Evolutionary conservation across 2,329 filamentous ascomycete genomes (phyloP).

Genomic region (Corinectria fuckeliana): DNA sequence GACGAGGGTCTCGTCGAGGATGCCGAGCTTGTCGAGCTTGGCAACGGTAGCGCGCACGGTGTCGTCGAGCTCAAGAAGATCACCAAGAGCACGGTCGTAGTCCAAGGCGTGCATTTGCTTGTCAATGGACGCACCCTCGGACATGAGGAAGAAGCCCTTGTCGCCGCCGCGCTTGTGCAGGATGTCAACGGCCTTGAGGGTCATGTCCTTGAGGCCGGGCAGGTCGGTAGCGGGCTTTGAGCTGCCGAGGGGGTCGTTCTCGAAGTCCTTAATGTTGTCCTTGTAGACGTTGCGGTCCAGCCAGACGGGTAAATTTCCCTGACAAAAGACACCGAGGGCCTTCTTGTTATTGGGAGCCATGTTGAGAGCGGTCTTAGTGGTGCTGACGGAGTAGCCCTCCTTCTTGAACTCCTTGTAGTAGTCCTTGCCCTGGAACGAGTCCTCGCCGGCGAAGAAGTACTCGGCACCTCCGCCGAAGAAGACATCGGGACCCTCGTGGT

Average conservation of each 20-base stretch:
- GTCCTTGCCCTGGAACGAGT: conserved; percentile 72
- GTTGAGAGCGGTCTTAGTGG: conserved; percentile 76
- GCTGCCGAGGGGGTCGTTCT: conserved; percentile 73
- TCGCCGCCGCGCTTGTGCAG: conserved; percentile 70
- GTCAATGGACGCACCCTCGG: conserved; percentile 83
- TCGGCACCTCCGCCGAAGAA: conserved; percentile 85
- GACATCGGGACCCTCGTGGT: conserved; percentile 77
- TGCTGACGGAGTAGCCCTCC: conserved; percentile 72
- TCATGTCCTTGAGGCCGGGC: conserved; percentile 89
- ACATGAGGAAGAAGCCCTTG: conserved; percentile 87
- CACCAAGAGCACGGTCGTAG: conserved; percentile 84
- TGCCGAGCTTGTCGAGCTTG: conserved; percentile 69
- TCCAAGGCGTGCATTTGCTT: conserved; percentile 90
- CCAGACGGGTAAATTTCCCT: conserved; percentile 81
- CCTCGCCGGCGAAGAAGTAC: conserved; percentile 72
- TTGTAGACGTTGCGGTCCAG: conserved; percentile 84
- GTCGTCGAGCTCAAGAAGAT: conserved; percentile 86
- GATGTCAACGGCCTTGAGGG: conserved; percentile 82
- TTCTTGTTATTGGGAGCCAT: conserved; percentile 63
- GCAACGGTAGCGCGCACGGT: conserved; percentile 77
- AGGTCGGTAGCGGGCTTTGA: conserved; percentile 72
- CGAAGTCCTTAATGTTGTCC: conserved; percentile 69
- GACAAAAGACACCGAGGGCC: conserved; percentile 79
- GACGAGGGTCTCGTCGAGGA: conserved; percentile 78
- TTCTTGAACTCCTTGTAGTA: conserved; percentile 81